These are phyloP conservation scores for Pouteria glomerata DNA, from an alignment of 148 eudicot species.

Conservation along the genomic window DNA sequence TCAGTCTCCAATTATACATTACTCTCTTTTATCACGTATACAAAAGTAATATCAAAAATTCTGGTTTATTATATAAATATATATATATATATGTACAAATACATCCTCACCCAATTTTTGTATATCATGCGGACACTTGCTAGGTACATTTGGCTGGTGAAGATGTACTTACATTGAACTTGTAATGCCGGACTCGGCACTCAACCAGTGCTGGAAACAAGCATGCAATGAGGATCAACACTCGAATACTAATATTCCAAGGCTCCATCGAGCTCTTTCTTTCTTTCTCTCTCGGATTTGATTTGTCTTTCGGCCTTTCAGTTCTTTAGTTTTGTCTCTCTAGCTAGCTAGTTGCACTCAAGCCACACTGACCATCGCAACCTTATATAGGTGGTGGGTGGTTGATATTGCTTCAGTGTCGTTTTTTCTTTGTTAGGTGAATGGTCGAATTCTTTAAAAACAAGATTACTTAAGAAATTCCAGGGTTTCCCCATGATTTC, in stretches of 20 bases:
- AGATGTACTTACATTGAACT: constrained; percentile 39
- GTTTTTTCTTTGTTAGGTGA: constrained; percentile 33
- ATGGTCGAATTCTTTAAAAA: constrained; percentile 15
- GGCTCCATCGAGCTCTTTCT: constrained; percentile 11
- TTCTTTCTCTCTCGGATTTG: neutral
- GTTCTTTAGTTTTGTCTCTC: neutral
- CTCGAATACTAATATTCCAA: constrained; percentile 36
- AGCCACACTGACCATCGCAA: constrained; percentile 22
- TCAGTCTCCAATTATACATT: too few species aligned
- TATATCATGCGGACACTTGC: too few species aligned
- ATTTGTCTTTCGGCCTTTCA: neutral
- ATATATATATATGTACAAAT: too few species aligned
- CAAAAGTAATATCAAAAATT: too few species aligned
- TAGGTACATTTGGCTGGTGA: too few species aligned
- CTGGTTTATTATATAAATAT: too few species aligned
- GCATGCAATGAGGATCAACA: constrained; percentile 22
- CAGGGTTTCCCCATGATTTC: constrained; percentile 12
- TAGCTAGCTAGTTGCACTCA: constrained; percentile 4
- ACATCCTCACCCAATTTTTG: too few species aligned
- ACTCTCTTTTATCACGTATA: too few species aligned
- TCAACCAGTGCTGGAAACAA: constrained; percentile 33
- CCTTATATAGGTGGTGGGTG: constrained; percentile 25
- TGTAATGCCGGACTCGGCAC: constrained; percentile 39
- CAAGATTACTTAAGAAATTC: constrained; percentile 13
- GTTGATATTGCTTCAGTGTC: constrained; percentile 29